phyloP scores from a whole-genome alignment of 371 early-diverging fungal species.

The Thermomucor indicae-seudaticae region DNA sequence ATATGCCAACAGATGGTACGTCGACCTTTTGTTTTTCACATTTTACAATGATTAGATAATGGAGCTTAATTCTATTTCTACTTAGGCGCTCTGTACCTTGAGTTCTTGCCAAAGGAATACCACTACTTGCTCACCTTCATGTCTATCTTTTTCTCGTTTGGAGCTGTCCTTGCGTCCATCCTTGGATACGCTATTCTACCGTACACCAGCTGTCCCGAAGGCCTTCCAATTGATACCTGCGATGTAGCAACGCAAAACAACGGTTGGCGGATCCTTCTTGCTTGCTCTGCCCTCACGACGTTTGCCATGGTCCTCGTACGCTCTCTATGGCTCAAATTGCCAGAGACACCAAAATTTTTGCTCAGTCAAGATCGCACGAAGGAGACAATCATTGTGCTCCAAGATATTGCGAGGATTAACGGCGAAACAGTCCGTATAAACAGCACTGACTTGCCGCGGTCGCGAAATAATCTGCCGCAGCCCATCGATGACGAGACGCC shows the following conservation, averaged over 20 bases:
- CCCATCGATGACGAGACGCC: background rate
- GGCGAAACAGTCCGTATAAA: conserved; percentile 37
- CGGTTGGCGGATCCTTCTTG: conserved; percentile 78
- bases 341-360: conserved; percentile 81
- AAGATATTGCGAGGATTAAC: conserved; percentile 72
- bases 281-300: conserved; percentile 53
- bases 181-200: conserved; percentile 64
- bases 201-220: conserved; percentile 62
- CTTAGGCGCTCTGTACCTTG: conserved; percentile 77
- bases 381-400: conserved; percentile 73
- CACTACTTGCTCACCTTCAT: conserved; percentile 81
- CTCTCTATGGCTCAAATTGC: conserved; percentile 59
- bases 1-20: conserved; percentile 83
- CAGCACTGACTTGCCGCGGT: conserved; percentile 20
- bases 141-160: conserved; percentile 82
- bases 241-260: conserved; percentile 56
- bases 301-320: conserved; percentile 68
- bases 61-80: background rate
- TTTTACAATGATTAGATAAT: background rate
- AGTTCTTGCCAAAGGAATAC: conserved; percentile 74
- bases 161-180: conserved; percentile 72
- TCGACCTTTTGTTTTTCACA: too few species aligned
- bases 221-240: conserved; percentile 29
- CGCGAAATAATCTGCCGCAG: background rate
- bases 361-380: conserved; percentile 59